These are phyloP conservation scores for Takakia lepidozioides DNA, from an alignment of 225 moss, liverwort and hornwort species.

Conservation along the genomic window DNA sequence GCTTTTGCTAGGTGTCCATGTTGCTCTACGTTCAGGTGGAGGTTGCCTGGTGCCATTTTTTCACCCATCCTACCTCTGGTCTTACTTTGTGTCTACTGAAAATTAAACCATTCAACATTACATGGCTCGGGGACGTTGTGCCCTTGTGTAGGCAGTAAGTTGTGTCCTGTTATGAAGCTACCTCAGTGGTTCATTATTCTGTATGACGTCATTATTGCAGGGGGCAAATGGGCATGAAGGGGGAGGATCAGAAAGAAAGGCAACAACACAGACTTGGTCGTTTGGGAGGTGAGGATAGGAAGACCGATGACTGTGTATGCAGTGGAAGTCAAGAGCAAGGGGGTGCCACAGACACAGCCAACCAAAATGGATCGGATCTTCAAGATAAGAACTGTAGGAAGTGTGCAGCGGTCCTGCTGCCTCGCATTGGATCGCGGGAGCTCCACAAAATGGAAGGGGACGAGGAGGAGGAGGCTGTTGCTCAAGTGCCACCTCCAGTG, in stretches of 20 bases:
- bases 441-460: conserved; percentile 51
- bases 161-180: no score
- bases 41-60: no score
- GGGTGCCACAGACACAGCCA: conserved; percentile 10
- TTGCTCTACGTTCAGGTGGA: no score
- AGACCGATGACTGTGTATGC: conserved; percentile 19
- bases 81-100: no score
- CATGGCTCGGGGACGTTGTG: no score
- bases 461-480: conserved; percentile 33
- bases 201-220: conserved; percentile 15
- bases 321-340: conserved; percentile 13
- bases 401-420: conserved; percentile 32
- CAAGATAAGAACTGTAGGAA: conserved; percentile 11
- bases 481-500: conserved; percentile 19
- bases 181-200: neutral
- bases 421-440: conserved; percentile 61
- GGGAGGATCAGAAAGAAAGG: conserved; percentile 64
- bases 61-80: no score
- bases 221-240: conserved; percentile 89
- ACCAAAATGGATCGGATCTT: conserved; percentile 29
- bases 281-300: conserved; percentile 11
- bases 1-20: no score
- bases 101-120: no score
- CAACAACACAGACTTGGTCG: conserved; percentile 40
- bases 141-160: no score